Conservation (phyloP, 2,329 filamentous ascomycete species). For the Xylariaceae sp. region DNA sequence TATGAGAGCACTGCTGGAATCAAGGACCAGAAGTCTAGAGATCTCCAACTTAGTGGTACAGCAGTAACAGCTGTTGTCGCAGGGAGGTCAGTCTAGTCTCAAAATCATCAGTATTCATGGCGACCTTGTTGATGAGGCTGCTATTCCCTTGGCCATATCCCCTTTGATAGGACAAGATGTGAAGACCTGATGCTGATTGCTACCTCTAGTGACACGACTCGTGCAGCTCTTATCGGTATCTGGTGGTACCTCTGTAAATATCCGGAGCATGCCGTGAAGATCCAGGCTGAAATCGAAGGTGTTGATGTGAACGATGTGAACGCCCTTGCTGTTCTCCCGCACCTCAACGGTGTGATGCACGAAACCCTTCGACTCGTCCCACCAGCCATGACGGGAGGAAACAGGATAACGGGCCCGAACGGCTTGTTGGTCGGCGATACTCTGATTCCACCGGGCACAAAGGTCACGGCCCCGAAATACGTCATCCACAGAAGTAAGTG, state of each 20-base stretch:
- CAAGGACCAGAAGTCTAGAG: constrained; percentile 18
- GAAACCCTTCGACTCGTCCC: constrained; percentile 27
- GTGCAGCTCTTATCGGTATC: constrained; percentile 24
- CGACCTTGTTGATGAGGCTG: not conserved
- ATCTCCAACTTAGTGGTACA: constrained; percentile 26
- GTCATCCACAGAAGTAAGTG: constrained; percentile 31
- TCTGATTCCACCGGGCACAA: constrained; percentile 26
- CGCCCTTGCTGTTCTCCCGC: constrained; percentile 22
- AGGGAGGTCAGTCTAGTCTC: constrained; percentile 29
- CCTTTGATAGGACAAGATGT: not conserved
- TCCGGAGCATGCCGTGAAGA: constrained; percentile 23
- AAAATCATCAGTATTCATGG: too few relatives aligned
- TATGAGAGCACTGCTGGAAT: constrained; percentile 16
- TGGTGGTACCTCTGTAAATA: constrained; percentile 28
- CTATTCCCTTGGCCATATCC: not conserved
- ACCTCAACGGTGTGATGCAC: constrained; percentile 29
- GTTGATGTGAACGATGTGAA: constrained; percentile 19
- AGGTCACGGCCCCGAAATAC: constrained; percentile 29
- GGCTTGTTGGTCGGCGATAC: constrained; percentile 22
- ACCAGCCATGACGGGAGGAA: constrained; percentile 24
- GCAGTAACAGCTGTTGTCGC: constrained; percentile 32
- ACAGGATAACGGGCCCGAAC: constrained; percentile 25
- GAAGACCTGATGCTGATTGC: not conserved
- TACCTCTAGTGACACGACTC: constrained; percentile 27
- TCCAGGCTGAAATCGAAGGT: constrained; percentile 20